Base-by-base conservation (phyloP, 2,329 filamentous ascomycete genomes). In the Nannizziopsis barbatae region DNA sequence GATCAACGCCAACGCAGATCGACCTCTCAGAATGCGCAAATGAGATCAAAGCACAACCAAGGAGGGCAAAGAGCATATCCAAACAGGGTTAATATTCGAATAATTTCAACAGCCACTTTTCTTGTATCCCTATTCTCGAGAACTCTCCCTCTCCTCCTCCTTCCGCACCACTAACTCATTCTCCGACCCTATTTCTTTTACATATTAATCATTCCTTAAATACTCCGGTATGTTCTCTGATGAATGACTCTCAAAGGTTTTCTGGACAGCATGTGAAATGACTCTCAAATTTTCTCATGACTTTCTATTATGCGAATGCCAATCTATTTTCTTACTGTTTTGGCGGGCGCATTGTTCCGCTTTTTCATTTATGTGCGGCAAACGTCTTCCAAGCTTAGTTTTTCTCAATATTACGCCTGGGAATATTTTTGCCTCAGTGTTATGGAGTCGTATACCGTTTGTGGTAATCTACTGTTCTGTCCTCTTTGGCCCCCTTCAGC, bases 1-100 rank as follows among this genome's bases (percentile, higher is more conserved):
- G 56, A 49, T 53, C 52, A 6, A 54, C 53, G 20, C 57, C 58
- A 8, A 57, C 57, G 18, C 57, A 57, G 42, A 57, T 59, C 32
- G 56, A 59, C 31, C 55, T 62, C 38, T 56, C 56, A 43, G 48
- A 55, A 27, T 52, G 49, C 37, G 54, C 47, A 20, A 35, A 42
- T 33, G 52, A 41, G 14, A 37, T 17, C 3, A 41, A 41, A n/a
- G 41, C 33, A 15, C 45, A 20, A 27, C 30, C 45, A n/a, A 50
- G 43, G 43, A 40, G 53, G n/a, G 42, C 53, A 27, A 55, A 52
- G 17, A 55, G 53, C 37, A 47, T 52, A 31, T 53, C 52, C 2
- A 55, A 51, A 32, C 50, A 50, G 47, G 50, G 41, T 18, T 42
- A 39, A 46, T 33, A 27, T 27, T 27, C 22, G 22, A 4, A 27